Evolutionary conservation across 2,329 filamentous ascomycete species (phyloP).

Genomic region (Paraphaeosphaeria minitans): DNA sequence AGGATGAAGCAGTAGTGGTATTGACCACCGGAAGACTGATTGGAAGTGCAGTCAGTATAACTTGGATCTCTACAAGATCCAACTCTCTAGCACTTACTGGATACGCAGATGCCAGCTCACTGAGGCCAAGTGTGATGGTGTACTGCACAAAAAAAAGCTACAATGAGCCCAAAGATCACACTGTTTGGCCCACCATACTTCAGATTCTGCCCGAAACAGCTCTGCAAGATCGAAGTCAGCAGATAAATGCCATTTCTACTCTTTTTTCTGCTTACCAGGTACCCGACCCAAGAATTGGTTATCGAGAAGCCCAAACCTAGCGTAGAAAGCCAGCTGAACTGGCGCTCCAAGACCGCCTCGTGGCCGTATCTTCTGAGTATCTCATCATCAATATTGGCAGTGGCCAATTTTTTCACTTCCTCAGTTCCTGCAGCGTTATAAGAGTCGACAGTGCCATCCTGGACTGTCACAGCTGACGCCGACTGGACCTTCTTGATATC

Average conservation of each 20-base stretch:
- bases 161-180: conserved; percentile 8
- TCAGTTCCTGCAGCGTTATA: neutral
- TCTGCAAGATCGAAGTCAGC: neutral
- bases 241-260: too few species aligned
- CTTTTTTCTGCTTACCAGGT: neutral
- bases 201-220: conserved; percentile 9
- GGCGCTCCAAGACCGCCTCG: neutral
- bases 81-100: neutral
- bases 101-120: conserved; percentile 9
- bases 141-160: conserved; percentile 6
- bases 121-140: conserved; percentile 7
- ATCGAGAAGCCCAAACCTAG: conserved; percentile 1
- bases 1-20: conserved; percentile 1
- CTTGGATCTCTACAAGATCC: neutral
- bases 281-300: neutral
- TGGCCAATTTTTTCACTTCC: neutral
- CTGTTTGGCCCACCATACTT: conserved; percentile 5
- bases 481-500: neutral
- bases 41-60: neutral
- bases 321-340: neutral
- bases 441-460: neutral
- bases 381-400: neutral
- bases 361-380: neutral
- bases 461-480: neutral
- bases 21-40: neutral